phyloP scores from a whole-genome alignment of 495 filamentous ascomycete species.

The Pseudotulostoma volvatum region DNA sequence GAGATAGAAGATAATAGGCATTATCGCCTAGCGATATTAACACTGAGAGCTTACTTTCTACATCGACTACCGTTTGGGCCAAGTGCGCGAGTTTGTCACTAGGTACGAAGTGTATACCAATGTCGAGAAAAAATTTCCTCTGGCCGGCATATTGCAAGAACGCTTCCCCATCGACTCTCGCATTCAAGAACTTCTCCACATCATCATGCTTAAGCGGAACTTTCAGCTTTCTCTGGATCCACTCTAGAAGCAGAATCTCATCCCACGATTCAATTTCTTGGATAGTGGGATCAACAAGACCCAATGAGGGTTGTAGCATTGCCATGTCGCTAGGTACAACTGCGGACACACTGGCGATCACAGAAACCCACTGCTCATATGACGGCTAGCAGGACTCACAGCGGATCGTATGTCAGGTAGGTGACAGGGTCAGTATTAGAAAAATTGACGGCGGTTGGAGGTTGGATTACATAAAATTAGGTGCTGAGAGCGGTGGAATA shows the following conservation, averaged over 20 bases:
- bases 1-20: not conserved
- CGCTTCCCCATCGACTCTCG: not conserved
- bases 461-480: too few species aligned
- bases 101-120: not conserved
- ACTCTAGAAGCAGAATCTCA: not conserved
- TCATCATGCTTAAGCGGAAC: not conserved
- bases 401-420: too few species aligned
- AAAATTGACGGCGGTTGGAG: too few species aligned
- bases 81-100: not conserved
- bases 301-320: too few species aligned
- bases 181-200: not conserved
- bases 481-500: too few species aligned
- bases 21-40: not conserved
- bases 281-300: not conserved
- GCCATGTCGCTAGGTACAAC: too few species aligned
- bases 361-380: too few species aligned
- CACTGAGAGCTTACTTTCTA: not conserved
- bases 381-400: too few species aligned
- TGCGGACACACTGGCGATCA: too few species aligned
- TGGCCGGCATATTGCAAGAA: not conserved
- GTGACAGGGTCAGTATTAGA: too few species aligned
- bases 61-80: not conserved
- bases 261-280: not conserved
- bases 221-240: not conserved
- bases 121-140: not conserved